Evolutionary conservation across 129 eudicot genomes (phyloP).

Genomic region (Apium graveolens): DNA sequence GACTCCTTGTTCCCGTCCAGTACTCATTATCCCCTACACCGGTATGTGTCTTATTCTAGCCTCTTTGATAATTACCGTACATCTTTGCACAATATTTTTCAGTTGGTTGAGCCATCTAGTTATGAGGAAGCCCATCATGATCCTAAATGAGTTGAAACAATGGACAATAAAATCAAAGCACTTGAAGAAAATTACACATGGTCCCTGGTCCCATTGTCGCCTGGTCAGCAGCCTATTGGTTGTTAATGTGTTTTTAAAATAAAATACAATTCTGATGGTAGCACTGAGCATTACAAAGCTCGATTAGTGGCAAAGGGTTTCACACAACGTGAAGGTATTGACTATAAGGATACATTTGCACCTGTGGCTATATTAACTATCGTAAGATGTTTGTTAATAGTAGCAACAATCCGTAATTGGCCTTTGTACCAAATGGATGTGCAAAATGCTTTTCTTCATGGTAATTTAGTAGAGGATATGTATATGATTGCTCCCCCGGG

Average conservation of each 20-base stretch:
- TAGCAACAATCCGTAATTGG: too few relatives aligned
- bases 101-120: constrained; percentile 2
- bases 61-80: too few relatives aligned
- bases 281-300: constrained; percentile 9
- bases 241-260: constrained; percentile 12
- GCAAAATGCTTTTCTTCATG: too few relatives aligned
- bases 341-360: not conserved
- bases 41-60: not conserved
- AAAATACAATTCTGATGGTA: constrained; percentile 8
- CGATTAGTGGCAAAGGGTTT: not conserved
- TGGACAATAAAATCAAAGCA: not conserved
- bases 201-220: not conserved
- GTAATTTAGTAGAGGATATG: too few relatives aligned
- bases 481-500: too few relatives aligned
- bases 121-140: not conserved
- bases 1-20: not conserved
- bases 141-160: constrained; percentile 1
- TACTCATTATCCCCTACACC: not conserved
- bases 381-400: too few relatives aligned
- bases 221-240: not conserved
- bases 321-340: not conserved
- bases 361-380: too few relatives aligned
- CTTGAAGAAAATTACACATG: constrained; percentile 13
- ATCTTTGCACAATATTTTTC: not conserved
- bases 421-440: too few relatives aligned